phyloP scores from a whole-genome alignment of 2,329 filamentous ascomycete genomes.

The Arthrinium phaeospermum region DNA sequence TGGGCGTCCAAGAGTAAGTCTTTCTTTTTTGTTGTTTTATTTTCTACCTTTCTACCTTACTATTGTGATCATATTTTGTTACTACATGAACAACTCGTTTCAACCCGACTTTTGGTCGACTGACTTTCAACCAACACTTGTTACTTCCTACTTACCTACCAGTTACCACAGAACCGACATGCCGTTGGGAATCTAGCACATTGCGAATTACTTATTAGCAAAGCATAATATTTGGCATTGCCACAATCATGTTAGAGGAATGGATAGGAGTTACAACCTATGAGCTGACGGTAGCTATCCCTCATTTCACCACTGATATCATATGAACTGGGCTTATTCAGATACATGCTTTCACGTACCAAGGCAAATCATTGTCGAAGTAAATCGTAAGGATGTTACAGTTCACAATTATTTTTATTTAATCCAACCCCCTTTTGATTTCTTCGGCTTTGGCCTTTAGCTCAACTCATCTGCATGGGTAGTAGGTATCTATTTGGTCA shows the following conservation, averaged over 20 bases:
- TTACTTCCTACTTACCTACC: background rate
- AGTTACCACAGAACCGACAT: background rate
- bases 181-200: no score
- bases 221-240: background rate
- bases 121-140: background rate
- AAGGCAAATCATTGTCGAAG: background rate
- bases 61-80: no score
- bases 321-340: background rate
- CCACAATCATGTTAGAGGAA: background rate
- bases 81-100: background rate
- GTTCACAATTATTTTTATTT: background rate
- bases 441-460: background rate
- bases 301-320: background rate
- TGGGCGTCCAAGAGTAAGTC: background rate
- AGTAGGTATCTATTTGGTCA: background rate
- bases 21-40: background rate
- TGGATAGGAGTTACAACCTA: background rate
- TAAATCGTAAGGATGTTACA: no score
- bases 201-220: no score
- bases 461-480: no score
- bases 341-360: background rate
- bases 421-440: background rate
- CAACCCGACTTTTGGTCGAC: background rate
- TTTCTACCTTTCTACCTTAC: background rate
- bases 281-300: background rate